These are phyloP conservation scores for Mariannaea sp. DNA, from an alignment of 2,329 filamentous ascomycete genomes.

Conservation along the genomic window DNA sequence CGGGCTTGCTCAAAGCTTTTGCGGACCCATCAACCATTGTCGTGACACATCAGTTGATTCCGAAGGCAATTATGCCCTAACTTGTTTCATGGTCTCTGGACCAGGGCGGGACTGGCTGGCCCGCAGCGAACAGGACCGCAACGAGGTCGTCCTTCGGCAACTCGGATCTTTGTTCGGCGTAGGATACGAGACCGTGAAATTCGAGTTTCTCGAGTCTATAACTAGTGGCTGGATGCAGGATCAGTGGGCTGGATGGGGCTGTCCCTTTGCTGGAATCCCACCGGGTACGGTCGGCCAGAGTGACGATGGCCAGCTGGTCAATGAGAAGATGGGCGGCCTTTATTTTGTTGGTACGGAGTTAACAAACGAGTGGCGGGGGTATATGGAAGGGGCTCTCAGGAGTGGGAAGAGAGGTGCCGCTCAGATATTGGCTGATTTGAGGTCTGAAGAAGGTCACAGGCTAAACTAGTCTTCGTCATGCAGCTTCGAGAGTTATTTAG, in stretches of 20 bases:
- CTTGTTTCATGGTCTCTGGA: slow-evolving; percentile 4
- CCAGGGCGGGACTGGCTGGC: slow-evolving; percentile 7
- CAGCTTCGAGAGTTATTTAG: too few species aligned
- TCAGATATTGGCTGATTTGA: slow-evolving; percentile 7
- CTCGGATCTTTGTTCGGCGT: slow-evolving; percentile 7
- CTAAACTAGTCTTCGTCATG: too few species aligned
- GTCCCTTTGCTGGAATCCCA: slow-evolving; percentile 8
- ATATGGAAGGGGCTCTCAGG: slow-evolving; percentile 24
- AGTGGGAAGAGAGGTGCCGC: slow-evolving; percentile 19
- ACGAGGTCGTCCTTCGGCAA: slow-evolving; percentile 4
- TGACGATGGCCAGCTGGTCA: background rate
- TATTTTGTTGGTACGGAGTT: slow-evolving; percentile 24
- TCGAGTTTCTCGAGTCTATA: slow-evolving; percentile 10
- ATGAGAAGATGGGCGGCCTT: slow-evolving; percentile 4
- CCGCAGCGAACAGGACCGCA: background rate
- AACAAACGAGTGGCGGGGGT: slow-evolving; percentile 18
- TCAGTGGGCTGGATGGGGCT: slow-evolving; percentile 16
- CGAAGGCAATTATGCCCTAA: slow-evolving; percentile 9
- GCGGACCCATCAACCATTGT: slow-evolving; percentile 12
- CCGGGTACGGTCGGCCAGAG: background rate
- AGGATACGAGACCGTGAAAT: slow-evolving; percentile 8
- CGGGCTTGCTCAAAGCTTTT: slow-evolving; percentile 17
- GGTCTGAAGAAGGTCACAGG: too few species aligned
- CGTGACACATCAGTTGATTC: slow-evolving; percentile 14
- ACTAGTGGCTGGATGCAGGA: slow-evolving; percentile 18